These are phyloP conservation scores for Bolboschoenoplectus hybrid DNA, from an alignment of 202 grass and related monocot species.

Conservation along the genomic window DNA sequence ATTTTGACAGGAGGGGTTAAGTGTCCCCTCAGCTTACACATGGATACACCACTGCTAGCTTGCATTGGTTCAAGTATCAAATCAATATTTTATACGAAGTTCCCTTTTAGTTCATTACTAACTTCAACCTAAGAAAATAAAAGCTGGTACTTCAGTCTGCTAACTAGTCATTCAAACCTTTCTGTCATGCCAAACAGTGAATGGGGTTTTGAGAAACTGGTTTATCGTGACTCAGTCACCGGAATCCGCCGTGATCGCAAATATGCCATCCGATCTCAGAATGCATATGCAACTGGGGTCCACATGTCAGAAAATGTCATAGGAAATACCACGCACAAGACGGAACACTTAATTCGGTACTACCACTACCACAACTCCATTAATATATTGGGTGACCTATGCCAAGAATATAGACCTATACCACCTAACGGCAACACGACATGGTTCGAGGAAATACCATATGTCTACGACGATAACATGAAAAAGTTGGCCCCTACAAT, in stretches of 20 bases:
- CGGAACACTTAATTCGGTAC: conserved; percentile 78
- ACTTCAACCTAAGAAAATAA: conserved; percentile 29
- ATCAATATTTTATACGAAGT: neutral
- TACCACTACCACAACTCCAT: conserved; percentile 98
- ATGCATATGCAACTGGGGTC: conserved; percentile 82
- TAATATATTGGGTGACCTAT: conserved; percentile 70
- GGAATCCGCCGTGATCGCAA: conserved; percentile 81
- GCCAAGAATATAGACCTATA: conserved; percentile 58
- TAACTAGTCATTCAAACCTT: conserved; percentile 4
- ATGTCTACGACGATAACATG: conserved; percentile 75
- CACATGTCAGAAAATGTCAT: conserved; percentile 94
- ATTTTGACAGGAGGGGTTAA: too few species aligned
- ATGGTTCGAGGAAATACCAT: conserved; percentile 86
- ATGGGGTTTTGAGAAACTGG: conserved; percentile 94
- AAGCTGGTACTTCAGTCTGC: conserved; percentile 12
- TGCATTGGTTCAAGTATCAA: too few species aligned
- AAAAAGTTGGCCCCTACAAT: conserved; percentile 50
- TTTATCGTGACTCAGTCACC: conserved; percentile 81
- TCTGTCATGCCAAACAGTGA: conserved; percentile 51
- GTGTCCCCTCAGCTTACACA: too few species aligned
- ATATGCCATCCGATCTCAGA: conserved; percentile 84
- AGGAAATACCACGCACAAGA: conserved; percentile 95
- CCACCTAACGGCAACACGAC: conserved; percentile 55
- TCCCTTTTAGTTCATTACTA: neutral
- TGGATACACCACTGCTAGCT: too few species aligned